A percentile compares a stretch with the other conserved stretches of the same genome.
Conservation (phyloP, 2,329 filamentous ascomycete genomes). For the Aureobasidium sp. region DNA sequence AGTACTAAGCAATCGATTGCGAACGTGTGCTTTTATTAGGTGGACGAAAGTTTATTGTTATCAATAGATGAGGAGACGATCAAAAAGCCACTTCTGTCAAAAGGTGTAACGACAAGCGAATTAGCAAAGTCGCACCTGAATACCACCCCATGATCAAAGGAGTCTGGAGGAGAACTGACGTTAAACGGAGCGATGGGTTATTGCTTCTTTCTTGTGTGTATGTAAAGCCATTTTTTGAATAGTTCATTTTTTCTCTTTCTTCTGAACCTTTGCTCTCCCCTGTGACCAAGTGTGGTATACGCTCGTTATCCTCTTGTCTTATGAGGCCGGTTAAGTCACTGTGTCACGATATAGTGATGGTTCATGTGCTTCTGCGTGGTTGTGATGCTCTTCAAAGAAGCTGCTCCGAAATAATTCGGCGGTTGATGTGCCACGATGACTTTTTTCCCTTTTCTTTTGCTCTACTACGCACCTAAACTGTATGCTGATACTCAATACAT, state of each 20-base stretch:
- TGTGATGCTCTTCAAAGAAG: too few relatives aligned
- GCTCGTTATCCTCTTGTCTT: too few relatives aligned
- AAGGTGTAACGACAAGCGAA: not conserved
- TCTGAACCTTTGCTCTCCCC: not conserved
- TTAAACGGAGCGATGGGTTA: not conserved
- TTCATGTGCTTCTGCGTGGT: too few relatives aligned
- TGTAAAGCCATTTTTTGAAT: slow-evolving; percentile 3
- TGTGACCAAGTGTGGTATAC: not conserved
- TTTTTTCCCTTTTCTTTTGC: too few relatives aligned
- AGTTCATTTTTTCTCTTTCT: not conserved
- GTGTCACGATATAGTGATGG: too few relatives aligned
- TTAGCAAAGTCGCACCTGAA: not conserved
- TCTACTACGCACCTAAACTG: too few relatives aligned
- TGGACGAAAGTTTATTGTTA: not conserved
- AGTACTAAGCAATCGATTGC: slow-evolving; percentile 11
- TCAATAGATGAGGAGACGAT: not conserved
- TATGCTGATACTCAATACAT: too few relatives aligned
- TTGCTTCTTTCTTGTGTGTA: slow-evolving; percentile 8
- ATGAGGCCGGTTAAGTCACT: too few relatives aligned
- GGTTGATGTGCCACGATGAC: too few relatives aligned
- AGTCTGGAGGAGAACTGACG: not conserved
- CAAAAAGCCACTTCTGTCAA: not conserved
- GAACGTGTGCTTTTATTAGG: not conserved
- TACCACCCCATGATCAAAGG: not conserved
- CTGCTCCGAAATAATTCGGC: too few relatives aligned